Conservation (phyloP, 2,329 filamentous ascomycete species). For the Pseudogymnoascus verrucosus region DNA sequence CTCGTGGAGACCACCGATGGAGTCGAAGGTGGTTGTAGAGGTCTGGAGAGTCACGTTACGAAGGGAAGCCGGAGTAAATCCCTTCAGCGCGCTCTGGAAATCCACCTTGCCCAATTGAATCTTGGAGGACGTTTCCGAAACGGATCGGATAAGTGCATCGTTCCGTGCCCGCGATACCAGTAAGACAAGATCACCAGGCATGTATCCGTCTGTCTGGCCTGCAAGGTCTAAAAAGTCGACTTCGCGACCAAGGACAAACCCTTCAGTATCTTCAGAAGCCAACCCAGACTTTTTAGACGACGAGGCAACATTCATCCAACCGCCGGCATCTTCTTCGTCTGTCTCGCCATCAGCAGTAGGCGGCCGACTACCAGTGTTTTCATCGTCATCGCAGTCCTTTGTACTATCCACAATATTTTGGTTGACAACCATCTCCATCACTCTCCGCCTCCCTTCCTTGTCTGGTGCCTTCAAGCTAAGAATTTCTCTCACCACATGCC, state of each 20-base stretch:
- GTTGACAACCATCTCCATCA: constrained; percentile 71
- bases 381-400: constrained; percentile 30
- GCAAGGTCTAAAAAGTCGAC: constrained; percentile 91
- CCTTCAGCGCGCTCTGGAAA: constrained; percentile 77
- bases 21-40: constrained; percentile 84
- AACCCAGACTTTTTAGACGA: constrained; percentile 39
- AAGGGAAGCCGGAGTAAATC: constrained; percentile 90
- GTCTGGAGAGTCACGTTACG: constrained; percentile 91
- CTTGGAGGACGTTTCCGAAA: constrained; percentile 43
- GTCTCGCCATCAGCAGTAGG: constrained; percentile 46
- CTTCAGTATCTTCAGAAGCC: constrained; percentile 38
- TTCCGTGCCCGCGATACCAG: constrained; percentile 82
- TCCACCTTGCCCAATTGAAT: constrained; percentile 65
- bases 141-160: constrained; percentile 81
- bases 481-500: constrained; percentile 88
- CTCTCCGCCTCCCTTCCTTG: constrained; percentile 77
- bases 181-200: constrained; percentile 86
- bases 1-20: constrained; percentile 79
- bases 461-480: constrained; percentile 82
- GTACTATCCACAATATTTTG: constrained; percentile 39
- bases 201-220: constrained; percentile 92
- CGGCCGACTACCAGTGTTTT: constrained; percentile 41
- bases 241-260: constrained; percentile 65
- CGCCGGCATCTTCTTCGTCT: constrained; percentile 46
- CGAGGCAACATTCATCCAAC: constrained; percentile 56